Conservation (phyloP, 2,329 filamentous ascomycete genomes). For the Trichoderma oligosporum region DNA sequence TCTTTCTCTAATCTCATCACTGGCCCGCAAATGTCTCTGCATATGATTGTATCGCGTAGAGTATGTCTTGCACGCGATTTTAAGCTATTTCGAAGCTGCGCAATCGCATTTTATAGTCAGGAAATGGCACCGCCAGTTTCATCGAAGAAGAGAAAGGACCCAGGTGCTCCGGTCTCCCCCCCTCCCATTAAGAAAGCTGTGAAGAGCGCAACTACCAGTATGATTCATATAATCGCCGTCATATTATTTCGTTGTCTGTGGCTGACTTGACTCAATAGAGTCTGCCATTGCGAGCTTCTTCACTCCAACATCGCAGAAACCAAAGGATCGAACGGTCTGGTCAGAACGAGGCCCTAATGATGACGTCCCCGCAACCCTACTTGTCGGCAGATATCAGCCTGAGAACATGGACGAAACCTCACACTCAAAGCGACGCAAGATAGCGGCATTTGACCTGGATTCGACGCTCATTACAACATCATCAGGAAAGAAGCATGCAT, state of each 20-base stretch:
- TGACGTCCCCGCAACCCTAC: conserved; percentile 53
- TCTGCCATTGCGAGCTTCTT: conserved; percentile 80
- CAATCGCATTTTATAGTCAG: not conserved
- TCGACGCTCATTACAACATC: conserved; percentile 78
- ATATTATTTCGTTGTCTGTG: not conserved
- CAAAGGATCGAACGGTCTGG: conserved; percentile 73
- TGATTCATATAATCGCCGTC: conserved; percentile 19
- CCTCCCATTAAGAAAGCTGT: conserved; percentile 51
- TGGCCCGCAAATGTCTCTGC: not conserved
- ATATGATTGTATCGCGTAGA: not conserved
- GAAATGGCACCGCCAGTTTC: conserved; percentile 28
- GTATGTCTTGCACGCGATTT: not conserved
- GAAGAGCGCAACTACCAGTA: conserved; percentile 51
- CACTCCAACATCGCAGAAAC: conserved; percentile 79
- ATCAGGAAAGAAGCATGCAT: conserved; percentile 75
- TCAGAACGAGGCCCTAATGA: conserved; percentile 55
- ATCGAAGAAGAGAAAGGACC: conserved; percentile 35
- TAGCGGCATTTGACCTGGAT: conserved; percentile 75
- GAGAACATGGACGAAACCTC: conserved; percentile 32
- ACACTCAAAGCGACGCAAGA: conserved; percentile 47
- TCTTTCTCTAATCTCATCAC: not conserved
- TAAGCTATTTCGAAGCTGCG: not conserved
- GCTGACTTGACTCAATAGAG: conserved; percentile 41
- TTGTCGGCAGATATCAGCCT: conserved; percentile 69
- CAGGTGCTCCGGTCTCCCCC: conserved; percentile 48